Conservation (phyloP, 371 early-diverging fungal genomes). For the Nematocida sp. region DNA sequence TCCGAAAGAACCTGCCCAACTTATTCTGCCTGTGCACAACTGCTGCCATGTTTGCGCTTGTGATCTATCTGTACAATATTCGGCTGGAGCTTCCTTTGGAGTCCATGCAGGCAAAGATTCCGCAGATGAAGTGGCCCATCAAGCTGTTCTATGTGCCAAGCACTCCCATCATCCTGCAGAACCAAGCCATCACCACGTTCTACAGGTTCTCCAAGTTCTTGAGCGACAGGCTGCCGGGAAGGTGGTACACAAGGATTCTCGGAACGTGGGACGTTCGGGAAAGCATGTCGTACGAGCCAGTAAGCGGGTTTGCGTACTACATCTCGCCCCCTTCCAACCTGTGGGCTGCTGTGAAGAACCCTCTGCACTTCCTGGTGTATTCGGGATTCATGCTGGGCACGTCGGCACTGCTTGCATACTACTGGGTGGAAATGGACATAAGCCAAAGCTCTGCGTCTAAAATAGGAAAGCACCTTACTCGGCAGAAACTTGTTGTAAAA, state of each 20-base stretch:
- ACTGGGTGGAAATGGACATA: slow-evolving; percentile 83
- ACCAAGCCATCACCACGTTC: slow-evolving; percentile 83
- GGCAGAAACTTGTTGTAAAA: slow-evolving; percentile 84
- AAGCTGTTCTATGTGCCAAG: slow-evolving; percentile 98
- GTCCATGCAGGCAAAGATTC: slow-evolving; percentile 85
- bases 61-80: slow-evolving; percentile 97
- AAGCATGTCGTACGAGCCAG: slow-evolving; percentile 76
- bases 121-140: slow-evolving; percentile 89
- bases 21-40: slow-evolving; percentile 83
- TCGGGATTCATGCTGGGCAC: slow-evolving; percentile 77
- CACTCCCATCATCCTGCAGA: slow-evolving; percentile 98
- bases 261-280: slow-evolving; percentile 81
- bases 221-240: slow-evolving; percentile 83
- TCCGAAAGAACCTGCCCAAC: slow-evolving; percentile 89
- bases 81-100: slow-evolving; percentile 95
- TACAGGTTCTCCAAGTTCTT: slow-evolving; percentile 90
- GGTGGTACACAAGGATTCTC: slow-evolving; percentile 78
- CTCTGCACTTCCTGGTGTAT: slow-evolving; percentile 83
- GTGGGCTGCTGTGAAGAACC: slow-evolving; percentile 73
- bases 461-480: slow-evolving; percentile 88
- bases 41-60: slow-evolving; percentile 77
- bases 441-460: slow-evolving; percentile 89
- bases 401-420: slow-evolving; percentile 87
- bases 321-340: slow-evolving; percentile 85
- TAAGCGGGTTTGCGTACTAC: slow-evolving; percentile 89